phyloP scores from a whole-genome alignment of 2,329 filamentous ascomycete species.

The Pseudogymnoascus sp. region DNA sequence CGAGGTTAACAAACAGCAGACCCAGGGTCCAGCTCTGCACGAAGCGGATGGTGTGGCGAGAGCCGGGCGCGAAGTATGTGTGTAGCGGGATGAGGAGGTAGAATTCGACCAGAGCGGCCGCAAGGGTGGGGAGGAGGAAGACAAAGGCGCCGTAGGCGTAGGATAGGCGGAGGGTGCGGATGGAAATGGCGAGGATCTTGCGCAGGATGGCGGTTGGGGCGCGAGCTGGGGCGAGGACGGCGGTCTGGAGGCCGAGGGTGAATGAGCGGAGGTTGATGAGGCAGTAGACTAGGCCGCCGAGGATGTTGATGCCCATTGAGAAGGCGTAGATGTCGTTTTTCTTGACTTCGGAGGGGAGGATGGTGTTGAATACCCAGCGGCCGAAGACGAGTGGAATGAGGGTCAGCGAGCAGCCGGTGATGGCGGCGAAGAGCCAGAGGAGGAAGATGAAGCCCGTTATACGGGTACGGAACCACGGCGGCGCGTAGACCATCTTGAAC shows the following conservation, averaged over 20 bases:
- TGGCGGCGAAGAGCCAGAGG: slow-evolving; percentile 89
- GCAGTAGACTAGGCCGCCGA: slow-evolving; percentile 62
- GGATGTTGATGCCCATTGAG: slow-evolving; percentile 76
- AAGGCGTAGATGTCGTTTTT: slow-evolving; percentile 97
- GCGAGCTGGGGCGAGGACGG: slow-evolving; percentile 23
- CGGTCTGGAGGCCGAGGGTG: slow-evolving; percentile 28
- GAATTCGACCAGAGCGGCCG: slow-evolving; percentile 74
- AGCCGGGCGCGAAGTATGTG: slow-evolving; percentile 28
- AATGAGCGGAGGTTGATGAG: slow-evolving; percentile 42
- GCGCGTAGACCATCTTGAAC: slow-evolving; percentile 63
- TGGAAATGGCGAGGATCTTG: slow-evolving; percentile 14
- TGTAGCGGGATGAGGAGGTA: slow-evolving; percentile 76
- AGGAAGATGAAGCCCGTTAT: slow-evolving; percentile 80
- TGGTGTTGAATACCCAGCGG: slow-evolving; percentile 63
- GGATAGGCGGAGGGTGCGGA: slow-evolving; percentile 39
- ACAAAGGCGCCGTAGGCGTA: slow-evolving; percentile 73
- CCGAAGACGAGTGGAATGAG: slow-evolving; percentile 83
- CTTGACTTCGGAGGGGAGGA: slow-evolving; percentile 63
- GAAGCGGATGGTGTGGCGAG: slow-evolving; percentile 68
- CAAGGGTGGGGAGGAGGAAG: slow-evolving; percentile 72
- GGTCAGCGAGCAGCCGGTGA: slow-evolving; percentile 77
- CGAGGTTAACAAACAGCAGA: slow-evolving; percentile 80
- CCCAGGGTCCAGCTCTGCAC: slow-evolving; percentile 94
- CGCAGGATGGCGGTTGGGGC: slow-evolving; percentile 24
- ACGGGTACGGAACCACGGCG: slow-evolving; percentile 73